Base-by-base conservation (phyloP, 169 alveolate genomes). In the Perkinsus marinus region DNA sequence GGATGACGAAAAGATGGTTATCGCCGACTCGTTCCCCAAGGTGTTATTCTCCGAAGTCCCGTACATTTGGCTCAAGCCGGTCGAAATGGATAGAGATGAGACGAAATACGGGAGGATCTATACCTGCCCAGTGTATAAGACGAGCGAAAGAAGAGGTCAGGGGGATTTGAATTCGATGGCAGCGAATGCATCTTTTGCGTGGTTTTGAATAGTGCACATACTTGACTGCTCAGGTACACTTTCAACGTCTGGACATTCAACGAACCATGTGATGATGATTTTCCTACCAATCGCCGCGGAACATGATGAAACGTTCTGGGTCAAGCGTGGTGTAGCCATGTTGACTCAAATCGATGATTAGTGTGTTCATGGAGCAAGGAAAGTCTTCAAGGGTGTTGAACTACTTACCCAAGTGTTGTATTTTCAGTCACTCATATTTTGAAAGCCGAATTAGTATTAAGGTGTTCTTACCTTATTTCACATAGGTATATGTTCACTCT, bases 271-370 rank as follows among this genome's bases (percentile, higher is more conserved):
- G n/a, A 92, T 96, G 92, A 94, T 96, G 90, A 95, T 97, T 46
- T 92, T 93, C 39, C 94, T 98, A 43, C 95, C 97, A 26, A 96
- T 96, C 39, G 94, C 96, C 34, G 95, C 95, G 90, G 95, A 96
- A 41, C 98, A 97, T 92, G 90, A 94, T 38, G 95, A 96, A 89
- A 93, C 94, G 68, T 97, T 96, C 94, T 98, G 99, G 99, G 93
- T 96, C 22, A 97, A 98, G 96, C 96, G 98, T 92, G 99, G 99
- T 46, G 98, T 97, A 43, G 99, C 99, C 68, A 94, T 97, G 95
- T 93, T 97, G 91, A 95, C 97, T 68, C 97, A 97, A 92, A 89
- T 92, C 30, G 93, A 92, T 41, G 93, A 92, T 68, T 93, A 92
- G 90, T 41, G 46, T 41, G 46, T 41, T 41, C 46, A 41, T 41